A percentile compares a stretch with the other conserved stretches of the same genome.
Evolutionary conservation across 192 early-diverging fungal species (phyloP).

Genomic region (Coemansia sp.): DNA sequence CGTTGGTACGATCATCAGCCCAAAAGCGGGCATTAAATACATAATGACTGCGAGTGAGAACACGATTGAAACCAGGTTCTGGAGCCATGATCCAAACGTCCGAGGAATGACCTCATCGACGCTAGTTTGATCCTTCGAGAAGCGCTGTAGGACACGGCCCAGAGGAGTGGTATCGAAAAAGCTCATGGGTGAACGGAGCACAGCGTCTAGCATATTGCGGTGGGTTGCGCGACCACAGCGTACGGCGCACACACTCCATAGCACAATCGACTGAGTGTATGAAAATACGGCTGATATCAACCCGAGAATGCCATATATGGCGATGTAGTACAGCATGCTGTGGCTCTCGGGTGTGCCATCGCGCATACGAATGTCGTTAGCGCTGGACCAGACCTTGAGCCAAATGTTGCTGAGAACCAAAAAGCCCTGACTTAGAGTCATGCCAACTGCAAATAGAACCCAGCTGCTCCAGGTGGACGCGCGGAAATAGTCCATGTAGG

Average conservation of each 20-base stretch:
- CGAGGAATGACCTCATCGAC: conserved; percentile 77
- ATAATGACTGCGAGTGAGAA: conserved; percentile 58
- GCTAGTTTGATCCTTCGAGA: conserved; percentile 85
- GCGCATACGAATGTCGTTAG: conserved; percentile 56
- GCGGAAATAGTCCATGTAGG: conserved; percentile 82
- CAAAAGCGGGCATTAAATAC: conserved; percentile 56
- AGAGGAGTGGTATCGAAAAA: conserved; percentile 78
- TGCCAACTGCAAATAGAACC: conserved; percentile 62
- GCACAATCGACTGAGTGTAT: conserved; percentile 70
- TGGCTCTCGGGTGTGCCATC: conserved; percentile 15
- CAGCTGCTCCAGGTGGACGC: conserved; percentile 69
- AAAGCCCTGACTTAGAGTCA: conserved; percentile 59
- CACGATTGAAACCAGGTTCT: conserved; percentile 39
- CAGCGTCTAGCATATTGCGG: conserved; percentile 73
- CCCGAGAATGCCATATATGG: conserved; percentile 79
- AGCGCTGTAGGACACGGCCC: conserved; percentile 87
- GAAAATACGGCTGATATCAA: conserved; percentile 67
- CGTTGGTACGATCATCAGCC: conserved; percentile 60
- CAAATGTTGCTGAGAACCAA: conserved; percentile 67
- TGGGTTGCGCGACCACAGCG: conserved; percentile 78
- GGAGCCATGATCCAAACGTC: conserved; percentile 61
- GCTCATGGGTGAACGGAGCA: conserved; percentile 67
- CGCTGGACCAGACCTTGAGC: conserved; percentile 72
- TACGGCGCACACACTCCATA: conserved; percentile 84
- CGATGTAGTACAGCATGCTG: conserved; percentile 66